A percentile compares a stretch with the other conserved stretches of the same genome.
Conservation (phyloP, 2,329 filamentous ascomycete species). For the Aciculosporium take region DNA sequence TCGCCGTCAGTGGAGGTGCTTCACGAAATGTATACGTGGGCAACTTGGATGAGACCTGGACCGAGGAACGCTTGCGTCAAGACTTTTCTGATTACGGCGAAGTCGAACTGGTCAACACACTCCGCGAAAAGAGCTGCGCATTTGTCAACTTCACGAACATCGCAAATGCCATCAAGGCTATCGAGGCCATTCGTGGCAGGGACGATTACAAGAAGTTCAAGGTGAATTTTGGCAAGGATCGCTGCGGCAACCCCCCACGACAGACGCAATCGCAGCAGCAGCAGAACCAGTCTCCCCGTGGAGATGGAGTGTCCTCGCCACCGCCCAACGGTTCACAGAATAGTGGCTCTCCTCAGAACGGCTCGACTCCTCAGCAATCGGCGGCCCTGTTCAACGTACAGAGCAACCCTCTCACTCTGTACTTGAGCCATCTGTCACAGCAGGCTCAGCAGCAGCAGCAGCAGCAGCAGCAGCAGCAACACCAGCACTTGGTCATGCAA, state of each 20-base stretch:
- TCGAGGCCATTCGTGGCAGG: conserved; percentile 84
- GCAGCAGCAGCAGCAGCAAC: conserved; percentile 36
- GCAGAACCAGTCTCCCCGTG: conserved; percentile 51
- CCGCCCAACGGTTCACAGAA: conserved; percentile 46
- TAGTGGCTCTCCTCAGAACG: conserved; percentile 40
- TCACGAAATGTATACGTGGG: conserved; percentile 98
- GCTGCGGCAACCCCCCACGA: conserved; percentile 89
- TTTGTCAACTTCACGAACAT: conserved; percentile 99
- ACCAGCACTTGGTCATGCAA: conserved; percentile 56
- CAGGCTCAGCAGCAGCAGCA: conserved; percentile 61
- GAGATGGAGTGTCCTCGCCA: conserved; percentile 44
- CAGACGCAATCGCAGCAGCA: conserved; percentile 46
- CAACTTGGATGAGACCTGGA: conserved; percentile 95
- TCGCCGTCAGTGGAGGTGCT: conserved; percentile 90
- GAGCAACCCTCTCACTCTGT: conserved; percentile 87
- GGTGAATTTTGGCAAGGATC: conserved; percentile 98
- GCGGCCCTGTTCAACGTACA: conserved; percentile 65
- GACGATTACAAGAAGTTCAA: conserved; percentile 98
- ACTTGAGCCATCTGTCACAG: conserved; percentile 69
- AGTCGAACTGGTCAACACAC: conserved; percentile 91
- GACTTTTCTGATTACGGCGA: conserved; percentile 97
- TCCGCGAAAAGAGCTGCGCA: conserved; percentile 96
- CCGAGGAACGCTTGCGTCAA: conserved; percentile 84
- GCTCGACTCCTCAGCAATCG: conserved; percentile 45
- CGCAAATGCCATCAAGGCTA: conserved; percentile 97